phyloP scores from a whole-genome alignment of 495 filamentous ascomycete species.

The Aspergillus baeticus region DNA sequence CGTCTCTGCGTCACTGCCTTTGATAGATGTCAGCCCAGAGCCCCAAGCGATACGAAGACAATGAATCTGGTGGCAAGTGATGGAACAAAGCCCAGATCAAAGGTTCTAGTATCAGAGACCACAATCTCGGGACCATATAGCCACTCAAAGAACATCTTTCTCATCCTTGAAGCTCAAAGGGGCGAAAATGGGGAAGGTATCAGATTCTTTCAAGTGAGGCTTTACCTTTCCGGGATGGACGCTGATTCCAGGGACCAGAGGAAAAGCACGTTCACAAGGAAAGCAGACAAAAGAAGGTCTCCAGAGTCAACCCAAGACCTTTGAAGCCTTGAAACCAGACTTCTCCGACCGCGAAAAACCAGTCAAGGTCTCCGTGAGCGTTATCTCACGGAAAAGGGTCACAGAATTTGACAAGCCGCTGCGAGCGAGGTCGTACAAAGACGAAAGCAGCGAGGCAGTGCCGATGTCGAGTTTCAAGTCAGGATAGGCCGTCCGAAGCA shows the following conservation, averaged over 20 bases:
- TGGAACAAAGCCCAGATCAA: constrained; percentile 9
- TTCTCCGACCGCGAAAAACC: constrained; percentile 48
- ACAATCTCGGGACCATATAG: constrained; percentile 11
- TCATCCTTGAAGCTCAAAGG: constrained; percentile 2
- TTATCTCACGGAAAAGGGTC: constrained; percentile 42
- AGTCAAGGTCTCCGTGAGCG: constrained; percentile 50
- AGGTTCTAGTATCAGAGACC: constrained; percentile 10
- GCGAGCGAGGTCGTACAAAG: constrained; percentile 21
- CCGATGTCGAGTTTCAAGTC: constrained; percentile 28
- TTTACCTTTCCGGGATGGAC: constrained; percentile 39
- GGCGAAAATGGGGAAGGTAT: constrained; percentile 3
- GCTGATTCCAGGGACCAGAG: constrained; percentile 17
- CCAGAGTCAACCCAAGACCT: constrained; percentile 18
- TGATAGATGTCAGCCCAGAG: constrained; percentile 33
- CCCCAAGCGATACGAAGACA: constrained; percentile 21
- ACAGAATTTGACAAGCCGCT: constrained; percentile 34
- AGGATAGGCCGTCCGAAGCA: constrained; percentile 29
- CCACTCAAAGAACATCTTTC: constrained; percentile 1
- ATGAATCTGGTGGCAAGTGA: constrained; percentile 14
- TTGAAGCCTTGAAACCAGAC: constrained; percentile 33
- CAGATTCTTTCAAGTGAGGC: constrained; percentile 19
- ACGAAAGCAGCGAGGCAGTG: constrained; percentile 26
- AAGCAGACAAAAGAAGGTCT: constrained; percentile 9
- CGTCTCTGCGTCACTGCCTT: constrained; percentile 29
- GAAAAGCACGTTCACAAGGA: constrained; percentile 28